Base-by-base conservation (phyloP, 345 rosid species). In the Syzygium oleosum region DNA sequence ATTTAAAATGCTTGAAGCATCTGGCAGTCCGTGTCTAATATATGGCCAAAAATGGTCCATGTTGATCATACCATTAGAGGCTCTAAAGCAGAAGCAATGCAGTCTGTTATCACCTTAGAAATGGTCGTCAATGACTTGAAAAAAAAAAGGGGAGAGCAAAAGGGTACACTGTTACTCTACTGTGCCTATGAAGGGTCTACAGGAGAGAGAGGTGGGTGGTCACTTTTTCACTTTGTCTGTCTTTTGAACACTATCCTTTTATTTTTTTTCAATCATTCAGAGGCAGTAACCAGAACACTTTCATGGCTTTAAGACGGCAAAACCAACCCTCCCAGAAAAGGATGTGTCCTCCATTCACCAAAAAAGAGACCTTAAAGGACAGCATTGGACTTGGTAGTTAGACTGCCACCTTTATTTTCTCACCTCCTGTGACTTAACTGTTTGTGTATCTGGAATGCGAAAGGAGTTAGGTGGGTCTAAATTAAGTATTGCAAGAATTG, bases 271-370 rank as follows among this genome's bases (percentile, higher is more conserved):
- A 31, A 61, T 68, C 84, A 78, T 84, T 85, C 56, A 68, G 88
- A 53, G 84, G 86, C 41, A 27, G 85, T 15, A 85, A 84, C 55
- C 87, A 85, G 84, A 80, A 54, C n/a, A 78, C 78, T 89, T 86
- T 86, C 85, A 87, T 49, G 84, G 88, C 86, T 88, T 89, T 88
- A 86, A 84, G 90, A 89, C 88, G 89, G 92, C 87, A 84, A 89
- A 87, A 87, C 92, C 89, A 87, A 85, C 88, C 88, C 87, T 54
- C 49, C 51, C 15, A 73, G 85, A 84, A 91, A 86, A 59, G 88
- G 90, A 41, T 38, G 52, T 90, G 90, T 59, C 85, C 91, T 85
- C 65, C 27, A 61, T 87, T 84, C 77, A 19, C 58, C 85, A 84
- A 51, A 34, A 86, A 55, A 86, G 85, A 86, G 84, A 90, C 90